phyloP scores from a whole-genome alignment of 164 flowering plant species.

The Piper betle region DNA sequence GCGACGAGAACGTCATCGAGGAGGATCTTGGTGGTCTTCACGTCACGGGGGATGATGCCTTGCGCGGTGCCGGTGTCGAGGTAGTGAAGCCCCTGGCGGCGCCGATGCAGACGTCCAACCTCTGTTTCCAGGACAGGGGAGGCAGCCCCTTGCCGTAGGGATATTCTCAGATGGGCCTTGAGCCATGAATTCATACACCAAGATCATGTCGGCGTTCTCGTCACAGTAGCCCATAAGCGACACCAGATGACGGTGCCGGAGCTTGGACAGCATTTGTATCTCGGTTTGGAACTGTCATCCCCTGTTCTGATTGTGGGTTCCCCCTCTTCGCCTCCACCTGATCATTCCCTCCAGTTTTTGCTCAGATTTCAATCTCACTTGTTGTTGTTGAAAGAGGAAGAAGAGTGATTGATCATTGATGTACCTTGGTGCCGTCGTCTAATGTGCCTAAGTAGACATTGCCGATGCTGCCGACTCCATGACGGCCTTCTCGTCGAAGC shows the following conservation, averaged over 20 bases:
- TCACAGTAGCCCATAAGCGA: constrained; percentile 80
- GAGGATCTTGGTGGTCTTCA: constrained; percentile 84
- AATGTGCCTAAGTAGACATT: constrained; percentile 60
- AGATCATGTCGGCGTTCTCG: constrained; percentile 70
- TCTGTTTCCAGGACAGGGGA: constrained; percentile 55
- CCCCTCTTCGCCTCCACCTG: constrained; percentile 64
- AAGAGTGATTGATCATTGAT: too few species aligned
- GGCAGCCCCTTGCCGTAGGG: constrained; percentile 47
- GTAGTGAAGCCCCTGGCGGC: constrained; percentile 84
- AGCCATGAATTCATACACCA: constrained; percentile 84
- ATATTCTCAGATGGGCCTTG: constrained; percentile 72
- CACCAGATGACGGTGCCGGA: constrained; percentile 79
- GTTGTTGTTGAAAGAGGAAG: too few species aligned
- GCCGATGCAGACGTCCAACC: constrained; percentile 79
- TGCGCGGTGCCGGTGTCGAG: constrained; percentile 87
- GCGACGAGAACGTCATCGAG: constrained; percentile 73
- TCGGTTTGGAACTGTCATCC: constrained; percentile 79
- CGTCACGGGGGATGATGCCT: constrained; percentile 86
- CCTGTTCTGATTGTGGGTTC: constrained; percentile 59
- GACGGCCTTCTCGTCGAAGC: constrained; percentile 61
- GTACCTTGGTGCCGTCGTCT: constrained; percentile 43
- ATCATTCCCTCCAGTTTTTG: too few species aligned
- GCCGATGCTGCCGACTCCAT: constrained; percentile 87
- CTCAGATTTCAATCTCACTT: too few species aligned
- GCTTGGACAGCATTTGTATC: constrained; percentile 69